phyloP scores from a whole-genome alignment of 192 early-diverging fungal genomes.

The Gryganskiella cystojenkinii region DNA sequence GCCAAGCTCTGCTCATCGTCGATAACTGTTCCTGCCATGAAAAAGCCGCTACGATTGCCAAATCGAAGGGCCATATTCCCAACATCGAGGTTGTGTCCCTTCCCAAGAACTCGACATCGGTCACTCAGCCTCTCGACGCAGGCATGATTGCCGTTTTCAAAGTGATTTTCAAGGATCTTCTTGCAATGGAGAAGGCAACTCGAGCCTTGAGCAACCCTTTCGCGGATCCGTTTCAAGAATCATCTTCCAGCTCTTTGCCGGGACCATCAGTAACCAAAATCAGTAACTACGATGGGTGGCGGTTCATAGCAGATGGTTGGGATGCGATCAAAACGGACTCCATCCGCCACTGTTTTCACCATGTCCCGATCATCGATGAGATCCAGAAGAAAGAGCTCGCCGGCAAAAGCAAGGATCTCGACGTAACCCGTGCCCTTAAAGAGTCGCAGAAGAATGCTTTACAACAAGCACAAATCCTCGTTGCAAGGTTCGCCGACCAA shows the following conservation, averaged over 20 bases:
- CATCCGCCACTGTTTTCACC: constrained; percentile 13
- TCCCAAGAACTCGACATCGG: constrained; percentile 13
- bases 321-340: background rate
- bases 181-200: background rate
- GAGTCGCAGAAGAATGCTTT: no score
- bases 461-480: no score
- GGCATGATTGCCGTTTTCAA: constrained; percentile 13
- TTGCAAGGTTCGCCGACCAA: no score
- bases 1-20: background rate
- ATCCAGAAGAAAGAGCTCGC: background rate
- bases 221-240: no score
- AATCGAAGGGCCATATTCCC: background rate
- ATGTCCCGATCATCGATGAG: constrained; percentile 8
- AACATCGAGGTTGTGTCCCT: background rate
- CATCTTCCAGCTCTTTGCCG: no score
- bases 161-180: background rate
- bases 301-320: background rate
- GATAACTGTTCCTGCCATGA: constrained; percentile 2
- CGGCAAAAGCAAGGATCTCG: no score
- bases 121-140: constrained; percentile 9
- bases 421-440: no score
- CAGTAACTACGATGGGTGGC: constrained; percentile 4
- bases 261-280: background rate
- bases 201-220: no score
- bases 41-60: background rate